Base-by-base conservation (phyloP, 192 early-diverging fungal genomes). In the Linnemannia exigua region DNA sequence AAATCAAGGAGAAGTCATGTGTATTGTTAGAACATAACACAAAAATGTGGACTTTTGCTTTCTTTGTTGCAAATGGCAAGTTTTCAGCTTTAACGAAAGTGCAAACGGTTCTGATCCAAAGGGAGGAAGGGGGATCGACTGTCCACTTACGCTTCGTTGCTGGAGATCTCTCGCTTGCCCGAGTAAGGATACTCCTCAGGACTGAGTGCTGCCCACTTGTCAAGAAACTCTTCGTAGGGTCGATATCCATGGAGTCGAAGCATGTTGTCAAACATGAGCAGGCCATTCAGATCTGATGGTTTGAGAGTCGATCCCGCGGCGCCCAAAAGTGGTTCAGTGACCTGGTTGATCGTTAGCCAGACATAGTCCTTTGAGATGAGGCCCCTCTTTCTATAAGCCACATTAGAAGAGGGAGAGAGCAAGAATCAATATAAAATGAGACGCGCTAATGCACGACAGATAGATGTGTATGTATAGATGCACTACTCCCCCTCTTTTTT, bases 181-280 rank as follows among this genome's bases (percentile, higher is more conserved):
- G 89, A 83, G 75, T 77, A 88, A 4, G 90, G 90, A 70, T 87
- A 89, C 84, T 81, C 81, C 2, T 28, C 22, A 1, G 90, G 85
- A 68, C 88, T 72, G 15, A 91, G 76, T 11, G 48, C 72, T 12
- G 81, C 52, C 90, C 90, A 91, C 35, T 87, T 78, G 73, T 88
- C 81, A 5, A 91, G 61, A 70, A 91, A 91, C 15, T 28, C 41
- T 58, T 91, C 90, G 51, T 89, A 91, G 22, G 90, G 90, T 33
- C 76, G 87, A 41, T 90, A 91, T 0, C 89, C 90, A 61, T 89
- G 51, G 25, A 89, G 74, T 12, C 80, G 70, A 15, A 91, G 84
- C 83, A 88, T 87, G 37, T 89, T 89, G 46, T 89, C 87, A 81
- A 91, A 90, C 73, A 88, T 81, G 41, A 91, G 87, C 11, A 91